These are phyloP conservation scores for Syzygium syzygioides DNA, from an alignment of 441 rosid genomes.

Conservation along the genomic window DNA sequence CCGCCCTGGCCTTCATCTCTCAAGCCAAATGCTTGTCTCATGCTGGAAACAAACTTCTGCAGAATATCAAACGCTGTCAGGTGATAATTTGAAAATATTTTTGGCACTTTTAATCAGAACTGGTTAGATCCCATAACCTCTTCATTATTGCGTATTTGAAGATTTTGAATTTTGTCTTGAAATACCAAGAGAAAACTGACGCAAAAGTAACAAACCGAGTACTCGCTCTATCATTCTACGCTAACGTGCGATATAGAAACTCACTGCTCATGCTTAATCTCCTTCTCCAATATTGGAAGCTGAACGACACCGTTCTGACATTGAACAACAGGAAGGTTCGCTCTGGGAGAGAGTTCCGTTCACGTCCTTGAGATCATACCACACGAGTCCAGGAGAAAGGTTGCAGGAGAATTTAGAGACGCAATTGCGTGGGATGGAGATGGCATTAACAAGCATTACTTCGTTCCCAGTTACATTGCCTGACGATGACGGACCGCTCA, in stretches of 20 bases:
- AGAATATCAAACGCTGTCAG: slow-evolving; percentile 43
- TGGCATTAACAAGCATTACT: slow-evolving; percentile 37
- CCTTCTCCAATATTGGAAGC: not conserved
- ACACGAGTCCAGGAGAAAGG: slow-evolving; percentile 32
- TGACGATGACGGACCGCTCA: slow-evolving; percentile 24
- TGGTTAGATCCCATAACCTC: not conserved
- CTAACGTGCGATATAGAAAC: not conserved
- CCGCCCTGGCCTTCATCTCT: slow-evolving; percentile 42
- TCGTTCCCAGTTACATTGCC: slow-evolving; percentile 29
- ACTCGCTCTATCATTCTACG: not conserved
- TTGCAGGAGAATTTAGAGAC: slow-evolving; percentile 42
- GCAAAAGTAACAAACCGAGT: not conserved
- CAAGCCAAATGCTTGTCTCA: slow-evolving; percentile 45
- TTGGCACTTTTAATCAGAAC: not conserved
- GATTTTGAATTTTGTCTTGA: not conserved
- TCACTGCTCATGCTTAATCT: not conserved
- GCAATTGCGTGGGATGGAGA: slow-evolving; percentile 72
- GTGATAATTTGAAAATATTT: slow-evolving; percentile 23
- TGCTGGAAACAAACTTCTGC: slow-evolving; percentile 36
- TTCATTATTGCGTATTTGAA: not conserved
- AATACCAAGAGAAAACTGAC: not conserved
- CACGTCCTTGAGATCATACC: slow-evolving; percentile 27
- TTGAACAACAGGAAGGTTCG: slow-evolving; percentile 51
- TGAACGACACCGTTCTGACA: not conserved
- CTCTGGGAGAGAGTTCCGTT: slow-evolving; percentile 70